Base-by-base conservation (phyloP, 1,284 basidiomycete genomes). In the Rhizopogon parksii region DNA sequence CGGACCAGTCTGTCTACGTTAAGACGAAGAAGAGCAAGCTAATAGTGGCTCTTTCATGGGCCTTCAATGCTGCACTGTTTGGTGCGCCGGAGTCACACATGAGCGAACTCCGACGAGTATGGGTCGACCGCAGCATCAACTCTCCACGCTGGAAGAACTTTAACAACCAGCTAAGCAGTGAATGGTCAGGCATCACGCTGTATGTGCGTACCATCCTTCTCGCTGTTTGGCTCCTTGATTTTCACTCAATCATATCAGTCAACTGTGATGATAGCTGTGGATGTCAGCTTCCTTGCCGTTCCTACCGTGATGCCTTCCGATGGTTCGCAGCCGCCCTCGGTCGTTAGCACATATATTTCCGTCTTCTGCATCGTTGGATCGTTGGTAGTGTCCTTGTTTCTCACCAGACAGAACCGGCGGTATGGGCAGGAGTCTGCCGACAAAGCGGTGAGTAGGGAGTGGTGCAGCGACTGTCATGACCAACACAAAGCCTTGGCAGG, bases 361-460 rank as follows among this genome's bases (percentile, higher is more conserved):
- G 24, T 52, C 2, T 17, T 53, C n/a, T 46, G 37, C n/a, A 36
- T 45, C 9, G 52, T 53, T 9, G 52, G 52, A 11, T 53, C 51
- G 2, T 36, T 53, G 30, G 61, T 77, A 15, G 56, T 75, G n/a
- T 74, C 73, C 14, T 39, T 53, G 37, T 38, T 53, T 12, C 51
- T 53, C 36, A 27, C 51, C 6, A 34, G 30, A 30, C 42, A 47
- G 15, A 53, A 45, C 21, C 52, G 34, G 19, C 19, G 19, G 19
- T 21, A 21, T 21, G 19, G 19, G 1, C 25, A 36, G 4, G 39
- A 53, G n/a, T 46, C 51, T 27, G 36, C 43, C 3, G 52, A 53
- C 7, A 9, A 35, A 17, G 52, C 39, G 32, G 52, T 53, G 32
- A 46, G 51, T n/a, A 24, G 4, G 2, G 5, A 12, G 2, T 19